Base-by-base conservation (phyloP, 2,329 filamentous ascomycete genomes). In the Aspergillus fischeri region DNA sequence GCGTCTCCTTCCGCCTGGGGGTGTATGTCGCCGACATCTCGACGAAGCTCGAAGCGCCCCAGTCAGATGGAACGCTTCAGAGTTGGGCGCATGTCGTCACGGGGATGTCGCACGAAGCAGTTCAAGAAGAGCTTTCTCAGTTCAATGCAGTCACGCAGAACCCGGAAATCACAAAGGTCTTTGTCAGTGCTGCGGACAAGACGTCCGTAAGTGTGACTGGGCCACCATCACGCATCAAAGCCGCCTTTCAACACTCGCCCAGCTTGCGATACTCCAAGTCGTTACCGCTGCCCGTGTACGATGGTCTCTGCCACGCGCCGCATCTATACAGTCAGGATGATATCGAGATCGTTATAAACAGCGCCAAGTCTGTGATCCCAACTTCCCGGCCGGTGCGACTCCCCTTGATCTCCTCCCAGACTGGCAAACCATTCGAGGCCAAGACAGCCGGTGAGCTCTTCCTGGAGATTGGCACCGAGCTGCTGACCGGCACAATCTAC, bases 1-100 rank as follows among this genome's bases (percentile, higher is more conserved):
- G 77, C 0, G 35, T 74, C 1, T 77, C 81, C 1, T 82, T 83
- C 56, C 71, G 80, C 1, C 66, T 82, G 3, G 79, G 80, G 1
- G 63, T 81, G 2, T 63, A 73, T 3, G 78, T 82, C 0, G 60
- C 72, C 17, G 64, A 67, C 2, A 67, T 80, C 1, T 80, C 79
- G 0, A 61, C 73, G 38, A 71, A 75, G n/a, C 59, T 82, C 17
- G 67, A 81, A 58, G 55, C 75, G 10, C 71, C 68, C 2, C 69
- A 74, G 24, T 57, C 63, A 4, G 57, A 60, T 20, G 54, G 54
- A 20, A 42, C 52, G 17, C 49, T 57, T 4, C 45, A 52, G 51
- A 60, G 57, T 50, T 62, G 58, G 60, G 55, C 60, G 27, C 47
- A 54, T 14, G 58, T 62, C 10, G 50, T 61, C 20, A 56, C 47